phyloP scores from a whole-genome alignment of 441 rosid species.

The Adansonia rubrostipa region DNA sequence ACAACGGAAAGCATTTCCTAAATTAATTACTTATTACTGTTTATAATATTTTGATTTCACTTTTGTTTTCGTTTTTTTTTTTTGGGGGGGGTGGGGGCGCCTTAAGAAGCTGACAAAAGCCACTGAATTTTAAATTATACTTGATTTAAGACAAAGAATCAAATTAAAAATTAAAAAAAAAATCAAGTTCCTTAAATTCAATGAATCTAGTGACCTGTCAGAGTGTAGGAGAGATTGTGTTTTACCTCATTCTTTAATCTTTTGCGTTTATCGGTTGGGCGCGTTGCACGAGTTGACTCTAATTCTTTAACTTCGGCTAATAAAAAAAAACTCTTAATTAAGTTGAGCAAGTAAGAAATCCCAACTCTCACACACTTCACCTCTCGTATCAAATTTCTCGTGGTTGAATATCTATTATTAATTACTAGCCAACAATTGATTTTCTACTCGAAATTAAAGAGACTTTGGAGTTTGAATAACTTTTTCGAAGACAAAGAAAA shows the following conservation, averaged over 20 bases:
- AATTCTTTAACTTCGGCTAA: not conserved
- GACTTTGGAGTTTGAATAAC: not conserved
- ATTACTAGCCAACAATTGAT: not conserved
- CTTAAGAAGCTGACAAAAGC: constrained; percentile 40
- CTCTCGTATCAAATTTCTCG: not conserved
- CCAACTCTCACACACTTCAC: not conserved
- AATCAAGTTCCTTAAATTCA: constrained; percentile 34
- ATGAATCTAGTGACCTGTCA: constrained; percentile 41
- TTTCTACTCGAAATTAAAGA: not conserved
- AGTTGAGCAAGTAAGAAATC: not conserved
- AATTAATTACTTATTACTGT: not conserved
- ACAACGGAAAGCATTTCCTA: not conserved
- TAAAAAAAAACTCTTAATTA: not conserved
- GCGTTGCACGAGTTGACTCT: constrained; percentile 4
- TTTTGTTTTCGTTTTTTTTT: constrained; percentile 3
- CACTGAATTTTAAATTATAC: constrained; percentile 27
- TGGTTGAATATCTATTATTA: not conserved
- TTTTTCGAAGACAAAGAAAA: too few relatives aligned
- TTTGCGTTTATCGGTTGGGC: not conserved
- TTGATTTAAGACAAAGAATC: constrained; percentile 31
- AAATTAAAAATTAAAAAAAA: not conserved
- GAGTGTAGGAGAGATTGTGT: constrained; percentile 11
- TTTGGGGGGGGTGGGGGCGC: not conserved
- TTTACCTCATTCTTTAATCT: not conserved
- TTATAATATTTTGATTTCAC: not conserved